Percentiles rank a stretch among this genome's conserved stretches.
Evolutionary conservation across 208 protist species (phyloP).

Genomic region (Trypanosoma vivax): DNA sequence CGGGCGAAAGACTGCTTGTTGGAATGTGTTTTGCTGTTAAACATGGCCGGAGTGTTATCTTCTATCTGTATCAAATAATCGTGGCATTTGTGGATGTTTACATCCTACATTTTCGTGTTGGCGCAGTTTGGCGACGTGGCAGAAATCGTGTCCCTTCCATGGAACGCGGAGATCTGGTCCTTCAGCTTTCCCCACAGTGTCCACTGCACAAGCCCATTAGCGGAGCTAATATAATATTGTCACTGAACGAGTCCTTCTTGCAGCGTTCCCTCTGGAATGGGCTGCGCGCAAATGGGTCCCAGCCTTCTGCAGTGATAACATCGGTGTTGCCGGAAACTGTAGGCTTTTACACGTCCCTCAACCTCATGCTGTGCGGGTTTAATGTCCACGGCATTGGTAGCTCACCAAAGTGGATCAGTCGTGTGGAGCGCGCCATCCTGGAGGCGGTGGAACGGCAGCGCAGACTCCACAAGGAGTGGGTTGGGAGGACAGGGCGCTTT

Average conservation of each 20-base stretch:
- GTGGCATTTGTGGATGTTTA: slow-evolving; percentile 53
- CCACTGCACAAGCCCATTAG: slow-evolving; percentile 33
- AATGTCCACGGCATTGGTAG: slow-evolving; percentile 64
- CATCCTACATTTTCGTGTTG: slow-evolving; percentile 47
- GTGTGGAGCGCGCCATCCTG: slow-evolving; percentile 29
- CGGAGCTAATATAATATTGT: slow-evolving; percentile 32
- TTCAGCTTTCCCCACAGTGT: slow-evolving; percentile 56
- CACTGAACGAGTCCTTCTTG: slow-evolving; percentile 48
- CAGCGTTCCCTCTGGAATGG: slow-evolving; percentile 55
- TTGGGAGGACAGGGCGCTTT: slow-evolving; percentile 27
- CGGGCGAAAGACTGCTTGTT: no score
- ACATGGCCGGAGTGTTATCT: slow-evolving; percentile 29
- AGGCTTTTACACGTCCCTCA: slow-evolving; percentile 64
- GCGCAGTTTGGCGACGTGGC: slow-evolving; percentile 34
- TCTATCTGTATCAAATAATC: slow-evolving; percentile 39
- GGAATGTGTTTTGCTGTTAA: slow-evolving; percentile 12
- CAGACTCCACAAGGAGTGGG: slow-evolving; percentile 60
- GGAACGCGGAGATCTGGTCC: slow-evolving; percentile 42
- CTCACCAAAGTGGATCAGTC: slow-evolving; percentile 16
- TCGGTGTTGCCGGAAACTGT: slow-evolving; percentile 55
- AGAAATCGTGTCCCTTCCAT: slow-evolving; percentile 35
- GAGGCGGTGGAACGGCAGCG: slow-evolving; percentile 44
- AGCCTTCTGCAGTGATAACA: slow-evolving; percentile 56
- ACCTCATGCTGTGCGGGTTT: slow-evolving; percentile 57
- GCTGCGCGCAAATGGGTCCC: slow-evolving; percentile 19